These are phyloP conservation scores for Neofusicoccum umdonicola DNA, from an alignment of 2,329 filamentous ascomycete species.

Conservation along the genomic window DNA sequence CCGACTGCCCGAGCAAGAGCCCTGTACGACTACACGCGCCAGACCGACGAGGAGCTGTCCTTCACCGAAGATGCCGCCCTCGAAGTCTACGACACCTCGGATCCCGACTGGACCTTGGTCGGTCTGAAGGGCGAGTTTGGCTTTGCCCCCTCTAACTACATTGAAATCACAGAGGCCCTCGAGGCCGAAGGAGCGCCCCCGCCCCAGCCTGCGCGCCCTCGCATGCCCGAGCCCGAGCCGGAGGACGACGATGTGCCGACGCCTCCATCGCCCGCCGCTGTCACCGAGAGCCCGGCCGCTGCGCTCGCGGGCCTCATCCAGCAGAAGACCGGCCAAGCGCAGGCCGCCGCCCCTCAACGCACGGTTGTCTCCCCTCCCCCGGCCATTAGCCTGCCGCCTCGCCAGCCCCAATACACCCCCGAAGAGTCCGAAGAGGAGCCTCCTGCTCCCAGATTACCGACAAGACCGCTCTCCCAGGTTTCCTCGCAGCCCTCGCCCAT, in stretches of 20 bases:
- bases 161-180: slow-evolving; percentile 62
- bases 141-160: slow-evolving; percentile 95
- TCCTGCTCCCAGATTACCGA: slow-evolving; percentile 60
- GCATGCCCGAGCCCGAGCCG: slow-evolving; percentile 43
- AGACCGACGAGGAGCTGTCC: slow-evolving; percentile 96
- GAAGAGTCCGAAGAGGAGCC: slow-evolving; percentile 68
- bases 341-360: slow-evolving; percentile 25
- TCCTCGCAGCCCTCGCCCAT: slow-evolving; percentile 49
- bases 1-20: slow-evolving; percentile 73
- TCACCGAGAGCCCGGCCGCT: slow-evolving; percentile 56
- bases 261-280: slow-evolving; percentile 42
- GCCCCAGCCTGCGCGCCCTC: slow-evolving; percentile 38
- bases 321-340: slow-evolving; percentile 69
- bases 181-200: slow-evolving; percentile 47
- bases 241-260: slow-evolving; percentile 42
- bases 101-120: slow-evolving; percentile 95
- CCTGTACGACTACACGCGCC: slow-evolving; percentile 96
- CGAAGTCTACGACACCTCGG: slow-evolving; percentile 82
- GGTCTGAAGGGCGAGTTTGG: slow-evolving; percentile 82
- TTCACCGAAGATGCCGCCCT: slow-evolving; percentile 86
- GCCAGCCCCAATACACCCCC: slow-evolving; percentile 58
- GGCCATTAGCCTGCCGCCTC: slow-evolving; percentile 47
- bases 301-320: slow-evolving; percentile 55
- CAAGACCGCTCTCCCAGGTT: slow-evolving; percentile 57
- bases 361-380: slow-evolving; percentile 42